Percentiles rank a stretch among this genome's conserved stretches.
phyloP scores from a whole-genome alignment of 129 eudicot species.

The Glebionis coronaria region DNA sequence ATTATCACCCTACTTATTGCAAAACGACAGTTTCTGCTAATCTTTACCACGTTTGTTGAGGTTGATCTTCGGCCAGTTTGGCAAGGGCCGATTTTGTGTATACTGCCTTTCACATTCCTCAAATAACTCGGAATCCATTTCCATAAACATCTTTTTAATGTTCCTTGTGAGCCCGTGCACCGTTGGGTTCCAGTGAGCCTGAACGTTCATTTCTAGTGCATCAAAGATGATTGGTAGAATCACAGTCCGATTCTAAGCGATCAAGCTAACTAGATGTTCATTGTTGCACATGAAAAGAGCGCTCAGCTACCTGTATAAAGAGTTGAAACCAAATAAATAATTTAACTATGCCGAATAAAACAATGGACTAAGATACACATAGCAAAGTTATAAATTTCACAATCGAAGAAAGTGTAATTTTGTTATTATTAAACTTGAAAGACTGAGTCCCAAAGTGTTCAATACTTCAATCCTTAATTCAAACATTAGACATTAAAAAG shows the following conservation, averaged over 20 bases:
- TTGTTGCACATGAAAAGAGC: constrained; percentile 86
- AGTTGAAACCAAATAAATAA: neutral
- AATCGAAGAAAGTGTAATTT: too few species aligned
- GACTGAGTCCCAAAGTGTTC: too few species aligned
- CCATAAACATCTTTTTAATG: constrained; percentile 71
- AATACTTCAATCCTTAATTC: too few species aligned
- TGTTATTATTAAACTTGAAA: too few species aligned
- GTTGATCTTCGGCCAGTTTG: constrained; percentile 46
- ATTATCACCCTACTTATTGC: constrained; percentile 38
- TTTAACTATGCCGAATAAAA: neutral
- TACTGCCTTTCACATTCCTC: constrained; percentile 73
- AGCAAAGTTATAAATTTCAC: neutral
- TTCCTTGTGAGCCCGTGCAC: constrained; percentile 75
- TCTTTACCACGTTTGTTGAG: constrained; percentile 64
- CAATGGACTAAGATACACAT: neutral
- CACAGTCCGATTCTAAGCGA: constrained; percentile 56
- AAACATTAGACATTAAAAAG: too few species aligned
- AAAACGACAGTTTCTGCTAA: constrained; percentile 44
- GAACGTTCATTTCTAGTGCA: constrained; percentile 68
- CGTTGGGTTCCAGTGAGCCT: constrained; percentile 83
- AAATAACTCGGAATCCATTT: constrained; percentile 67
- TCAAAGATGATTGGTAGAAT: too few species aligned
- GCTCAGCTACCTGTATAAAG: constrained; percentile 64
- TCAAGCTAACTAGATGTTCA: constrained; percentile 61
- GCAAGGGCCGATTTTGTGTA: constrained; percentile 48